Evolutionary conservation across 352 stramenopile species (phyloP).

Genomic region (Globisporangium carolinianum): DNA sequence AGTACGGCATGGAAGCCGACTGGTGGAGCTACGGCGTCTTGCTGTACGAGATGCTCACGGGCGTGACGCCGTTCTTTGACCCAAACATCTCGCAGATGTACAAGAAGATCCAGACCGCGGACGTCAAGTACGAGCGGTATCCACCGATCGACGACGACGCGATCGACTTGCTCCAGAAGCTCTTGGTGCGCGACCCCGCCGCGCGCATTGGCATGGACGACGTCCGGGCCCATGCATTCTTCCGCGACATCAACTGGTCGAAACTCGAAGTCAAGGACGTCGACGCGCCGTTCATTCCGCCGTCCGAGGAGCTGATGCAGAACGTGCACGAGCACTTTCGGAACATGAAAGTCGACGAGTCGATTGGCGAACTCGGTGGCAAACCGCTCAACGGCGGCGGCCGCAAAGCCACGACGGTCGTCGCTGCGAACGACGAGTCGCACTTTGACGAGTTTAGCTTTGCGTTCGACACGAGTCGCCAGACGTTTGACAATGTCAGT

Average conservation of each 20-base stretch:
- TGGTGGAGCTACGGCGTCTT: slow-evolving; percentile 91
- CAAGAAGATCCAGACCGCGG: slow-evolving; percentile 84
- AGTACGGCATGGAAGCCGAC: slow-evolving; percentile 84
- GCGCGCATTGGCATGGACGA: slow-evolving; percentile 56
- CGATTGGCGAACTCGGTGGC: slow-evolving; percentile 46
- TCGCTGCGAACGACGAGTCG: slow-evolving; percentile 41
- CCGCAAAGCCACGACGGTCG: slow-evolving; percentile 35
- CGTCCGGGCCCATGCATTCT: slow-evolving; percentile 67
- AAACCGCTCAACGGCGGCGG: slow-evolving; percentile 55
- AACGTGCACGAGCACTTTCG: slow-evolving; percentile 86
- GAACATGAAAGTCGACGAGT: slow-evolving; percentile 86
- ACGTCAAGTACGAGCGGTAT: slow-evolving; percentile 73
- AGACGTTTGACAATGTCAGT: slow-evolving; percentile 68
- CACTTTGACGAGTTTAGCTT: slow-evolving; percentile 89
- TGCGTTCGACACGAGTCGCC: slow-evolving; percentile 69
- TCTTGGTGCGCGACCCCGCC: slow-evolving; percentile 67
- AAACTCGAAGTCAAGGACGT: slow-evolving; percentile 75
- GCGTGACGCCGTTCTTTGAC: slow-evolving; percentile 85
- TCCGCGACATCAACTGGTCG: slow-evolving; percentile 61
- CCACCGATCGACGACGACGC: slow-evolving; percentile 58
- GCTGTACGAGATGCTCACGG: slow-evolving; percentile 87
- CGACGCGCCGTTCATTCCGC: slow-evolving; percentile 71
- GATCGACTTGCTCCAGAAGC: slow-evolving; percentile 67
- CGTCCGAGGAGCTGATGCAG: slow-evolving; percentile 76
- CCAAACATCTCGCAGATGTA: slow-evolving; percentile 83